A percentile compares a stretch with the other conserved stretches of the same genome.
Evolutionary conservation across 805 yeast species (phyloP).

Genomic region (Cyberlindnera euphorbiae): DNA sequence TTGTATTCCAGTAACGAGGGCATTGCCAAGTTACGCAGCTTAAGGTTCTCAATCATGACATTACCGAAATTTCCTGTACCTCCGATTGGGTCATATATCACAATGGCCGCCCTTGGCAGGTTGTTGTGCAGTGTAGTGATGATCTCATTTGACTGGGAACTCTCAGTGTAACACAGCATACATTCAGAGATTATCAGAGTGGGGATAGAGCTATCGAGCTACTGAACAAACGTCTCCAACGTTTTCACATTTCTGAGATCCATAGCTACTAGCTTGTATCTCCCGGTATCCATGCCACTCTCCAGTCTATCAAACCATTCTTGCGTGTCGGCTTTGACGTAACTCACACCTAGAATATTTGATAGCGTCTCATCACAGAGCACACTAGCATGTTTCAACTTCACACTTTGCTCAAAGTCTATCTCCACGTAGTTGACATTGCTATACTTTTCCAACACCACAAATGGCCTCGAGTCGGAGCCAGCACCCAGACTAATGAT

Average conservation of each 20-base stretch:
- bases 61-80: conserved; percentile 47
- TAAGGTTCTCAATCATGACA: conserved; percentile 49
- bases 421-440: conserved; percentile 40
- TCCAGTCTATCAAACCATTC: conserved; percentile 26
- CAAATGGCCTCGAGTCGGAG: conserved; percentile 53
- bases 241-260: conserved; percentile 14
- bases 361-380: conserved; percentile 11
- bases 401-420: conserved; percentile 44
- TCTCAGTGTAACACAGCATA: conserved; percentile 48
- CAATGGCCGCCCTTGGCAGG: conserved; percentile 24
- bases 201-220: conserved; percentile 29
- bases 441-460: conserved; percentile 26
- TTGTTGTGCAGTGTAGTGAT: conserved; percentile 29
- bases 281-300: neutral
- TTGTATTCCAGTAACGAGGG: conserved; percentile 35
- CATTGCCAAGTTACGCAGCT: conserved; percentile 39
- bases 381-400: conserved; percentile 34
- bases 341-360: conserved; percentile 10
- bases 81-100: conserved; percentile 59
- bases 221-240: conserved; percentile 25
- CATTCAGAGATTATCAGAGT: conserved; percentile 55
- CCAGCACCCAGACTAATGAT: conserved; percentile 66
- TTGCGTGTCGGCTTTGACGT: conserved; percentile 8
- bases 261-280: neutral
- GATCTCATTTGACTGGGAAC: conserved; percentile 35